These are phyloP conservation scores for Leucocoprinus birnbaumii DNA, from an alignment of 768 basidiomycete species.

Conservation along the genomic window DNA sequence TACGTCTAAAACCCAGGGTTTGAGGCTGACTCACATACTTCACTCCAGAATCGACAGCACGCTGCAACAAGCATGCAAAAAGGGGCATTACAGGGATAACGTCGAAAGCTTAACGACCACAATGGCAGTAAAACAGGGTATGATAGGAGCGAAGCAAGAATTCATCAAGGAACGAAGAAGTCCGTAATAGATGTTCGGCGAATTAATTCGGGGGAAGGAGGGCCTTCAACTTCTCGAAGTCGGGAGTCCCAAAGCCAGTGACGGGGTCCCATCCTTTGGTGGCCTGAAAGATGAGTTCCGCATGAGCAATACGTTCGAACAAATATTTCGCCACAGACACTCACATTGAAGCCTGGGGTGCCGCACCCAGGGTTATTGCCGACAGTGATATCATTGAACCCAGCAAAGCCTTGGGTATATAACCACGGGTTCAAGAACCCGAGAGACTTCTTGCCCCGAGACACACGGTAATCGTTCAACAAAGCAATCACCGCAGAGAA, in stretches of 20 bases:
- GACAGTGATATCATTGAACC: slow-evolving; percentile 55
- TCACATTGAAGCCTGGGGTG: slow-evolving; percentile 62
- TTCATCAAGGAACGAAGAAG: too few relatives aligned
- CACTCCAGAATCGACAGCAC: too few relatives aligned
- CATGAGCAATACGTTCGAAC: neutral
- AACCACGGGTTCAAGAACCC: slow-evolving; percentile 69
- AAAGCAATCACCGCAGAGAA: slow-evolving; percentile 64
- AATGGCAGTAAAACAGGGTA: too few relatives aligned
- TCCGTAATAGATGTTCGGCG: too few relatives aligned
- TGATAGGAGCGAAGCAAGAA: too few relatives aligned
- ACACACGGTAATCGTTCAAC: slow-evolving; percentile 60
- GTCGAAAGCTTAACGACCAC: too few relatives aligned
- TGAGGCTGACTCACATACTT: too few relatives aligned
- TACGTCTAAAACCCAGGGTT: too few relatives aligned
- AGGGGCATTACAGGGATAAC: too few relatives aligned
- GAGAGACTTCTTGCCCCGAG: slow-evolving; percentile 37
- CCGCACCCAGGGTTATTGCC: slow-evolving; percentile 62
- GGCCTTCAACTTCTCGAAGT: slow-evolving; percentile 47
- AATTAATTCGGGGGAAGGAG: slow-evolving; percentile 23
- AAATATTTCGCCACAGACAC: slow-evolving; percentile 18
- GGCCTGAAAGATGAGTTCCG: slow-evolving; percentile 27
- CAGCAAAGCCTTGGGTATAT: slow-evolving; percentile 37
- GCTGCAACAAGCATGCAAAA: too few relatives aligned
- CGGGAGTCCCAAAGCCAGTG: slow-evolving; percentile 63
- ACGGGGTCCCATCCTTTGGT: slow-evolving; percentile 54